Evolutionary conservation across 2,329 filamentous ascomycete genomes (phyloP).

Genomic region (Stemphylium beticola): DNA sequence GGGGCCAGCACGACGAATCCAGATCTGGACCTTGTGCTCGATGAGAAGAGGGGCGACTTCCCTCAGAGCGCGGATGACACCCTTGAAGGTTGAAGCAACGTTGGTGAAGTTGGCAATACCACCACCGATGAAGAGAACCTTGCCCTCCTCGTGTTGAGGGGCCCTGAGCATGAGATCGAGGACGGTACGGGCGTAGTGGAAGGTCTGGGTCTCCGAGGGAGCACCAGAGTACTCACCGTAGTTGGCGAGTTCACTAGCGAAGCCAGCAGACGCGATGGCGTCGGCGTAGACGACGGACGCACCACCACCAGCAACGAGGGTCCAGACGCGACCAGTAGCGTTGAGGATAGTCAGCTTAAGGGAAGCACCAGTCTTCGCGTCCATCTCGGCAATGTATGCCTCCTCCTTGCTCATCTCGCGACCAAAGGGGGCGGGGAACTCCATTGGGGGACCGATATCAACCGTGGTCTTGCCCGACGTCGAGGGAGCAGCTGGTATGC

Average conservation of each 20-base stretch:
- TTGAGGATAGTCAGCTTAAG: constrained; percentile 98
- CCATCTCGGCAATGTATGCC: constrained; percentile 97
- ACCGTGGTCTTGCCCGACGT: constrained; percentile 81
- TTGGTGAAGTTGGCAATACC: constrained; percentile 99
- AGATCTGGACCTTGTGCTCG: constrained; percentile 98
- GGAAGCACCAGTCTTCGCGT: constrained; percentile 98
- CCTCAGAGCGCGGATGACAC: constrained; percentile 93
- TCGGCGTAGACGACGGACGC: constrained; percentile 99
- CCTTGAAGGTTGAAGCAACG: constrained; percentile 99
- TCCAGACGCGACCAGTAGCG: constrained; percentile 91
- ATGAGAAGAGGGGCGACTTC: constrained; percentile 84
- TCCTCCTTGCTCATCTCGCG: constrained; percentile 99
- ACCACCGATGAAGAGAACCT: constrained; percentile 99
- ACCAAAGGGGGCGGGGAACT: constrained; percentile 98
- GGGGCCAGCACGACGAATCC: constrained; percentile 87
- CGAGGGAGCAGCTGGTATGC: constrained; percentile 69
- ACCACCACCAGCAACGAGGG: constrained; percentile 97
- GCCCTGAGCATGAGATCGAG: constrained; percentile 97
- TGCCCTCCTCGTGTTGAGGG: constrained; percentile 83
- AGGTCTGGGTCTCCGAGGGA: constrained; percentile 97
- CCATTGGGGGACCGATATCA: constrained; percentile 96
- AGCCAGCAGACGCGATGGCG: constrained; percentile 94
- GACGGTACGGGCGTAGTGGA: constrained; percentile 97
- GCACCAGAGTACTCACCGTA: constrained; percentile 99
- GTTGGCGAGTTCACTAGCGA: constrained; percentile 96